These are phyloP conservation scores for Phaffomyces thermotolerans DNA, from an alignment of 805 yeast species.

Conservation along the genomic window DNA sequence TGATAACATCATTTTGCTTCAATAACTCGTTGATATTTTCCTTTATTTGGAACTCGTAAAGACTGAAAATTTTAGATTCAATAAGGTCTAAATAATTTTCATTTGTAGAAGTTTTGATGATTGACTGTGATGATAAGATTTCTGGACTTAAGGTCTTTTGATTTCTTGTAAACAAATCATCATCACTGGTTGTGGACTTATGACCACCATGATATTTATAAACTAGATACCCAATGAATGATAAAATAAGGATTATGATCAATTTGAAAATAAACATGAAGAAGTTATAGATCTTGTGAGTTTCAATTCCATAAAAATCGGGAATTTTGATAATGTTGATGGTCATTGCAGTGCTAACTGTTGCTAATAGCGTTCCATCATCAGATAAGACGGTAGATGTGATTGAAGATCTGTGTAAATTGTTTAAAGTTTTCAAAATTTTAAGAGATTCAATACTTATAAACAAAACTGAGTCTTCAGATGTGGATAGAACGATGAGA, in stretches of 20 bases:
- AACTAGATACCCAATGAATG: slow-evolving; percentile 9
- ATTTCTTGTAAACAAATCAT: slow-evolving; percentile 21
- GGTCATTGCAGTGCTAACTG: slow-evolving; percentile 70
- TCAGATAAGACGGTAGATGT: slow-evolving; percentile 67
- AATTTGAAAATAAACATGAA: slow-evolving; percentile 17
- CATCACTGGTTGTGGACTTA: slow-evolving; percentile 9
- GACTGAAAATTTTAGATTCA: slow-evolving; percentile 4
- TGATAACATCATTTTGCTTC: background rate
- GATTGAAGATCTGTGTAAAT: slow-evolving; percentile 64
- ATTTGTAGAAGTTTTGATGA: background rate
- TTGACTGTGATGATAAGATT: background rate
- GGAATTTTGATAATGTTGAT: slow-evolving; percentile 62
- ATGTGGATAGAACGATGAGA: slow-evolving; percentile 35
- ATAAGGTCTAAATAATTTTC: background rate
- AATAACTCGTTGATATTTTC: background rate
- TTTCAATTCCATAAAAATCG: slow-evolving; percentile 29
- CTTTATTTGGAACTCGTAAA: slow-evolving; percentile 4
- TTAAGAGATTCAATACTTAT: slow-evolving; percentile 40
- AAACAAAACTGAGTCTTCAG: slow-evolving; percentile 52
- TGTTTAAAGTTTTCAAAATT: slow-evolving; percentile 44
- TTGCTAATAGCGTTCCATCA: slow-evolving; percentile 59
- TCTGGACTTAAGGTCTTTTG: slow-evolving; percentile 10
- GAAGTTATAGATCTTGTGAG: slow-evolving; percentile 19
- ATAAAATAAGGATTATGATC: slow-evolving; percentile 5
- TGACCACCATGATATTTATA: slow-evolving; percentile 9